Base-by-base conservation (phyloP, 2,329 filamentous ascomycete genomes). In the Malbranchea zuffiana region DNA sequence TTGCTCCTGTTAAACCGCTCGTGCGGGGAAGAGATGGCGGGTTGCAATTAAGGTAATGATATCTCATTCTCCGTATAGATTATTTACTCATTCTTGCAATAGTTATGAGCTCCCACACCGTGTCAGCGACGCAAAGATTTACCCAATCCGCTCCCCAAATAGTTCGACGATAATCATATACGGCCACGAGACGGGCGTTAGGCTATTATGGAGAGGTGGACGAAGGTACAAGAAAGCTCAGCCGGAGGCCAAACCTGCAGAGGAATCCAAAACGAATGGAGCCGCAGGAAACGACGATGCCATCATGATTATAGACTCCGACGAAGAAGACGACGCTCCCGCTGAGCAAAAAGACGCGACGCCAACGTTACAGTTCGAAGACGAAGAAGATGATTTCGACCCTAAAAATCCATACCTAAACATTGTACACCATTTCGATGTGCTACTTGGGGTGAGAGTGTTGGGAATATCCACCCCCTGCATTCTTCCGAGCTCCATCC, bases 61-160 rank as follows among this genome's bases (percentile, higher is more conserved):
- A 15, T 4, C 12, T 3, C 19, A 24, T 33, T 17, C 19, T n/a
- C 12, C 8, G 11, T 8, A 12, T 5, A 31, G 13, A 39, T 15
- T 18, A 15, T 5, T n/a, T n/a, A 31, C 5, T 33, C 37, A 36
- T 20, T 17, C 24, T 20, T 19, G 36, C 13, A 23, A 29, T 48
- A 78, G 75, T 55, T 78, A 78, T 50, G 65, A 75, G 47, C 65
- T 78, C 21, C 66, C 71, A 10, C 69, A 74, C 50, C 71, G 73
- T 47, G 62, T 74, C 41, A 67, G 72, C 56, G 60, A 62, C 39
- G 66, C 73, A 8, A 65, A 67, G 51, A 61, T 71, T 45, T 79
- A 79, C 50, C 75, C 75, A 4, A 53, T 71, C 24, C 62, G 64
- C 43, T 63, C 73, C 13, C 68, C 72, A 15, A 78, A 78, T 54